Evolutionary conservation across 2,329 filamentous ascomycete genomes (phyloP).

Genomic region (Verticillium albo-atrum): DNA sequence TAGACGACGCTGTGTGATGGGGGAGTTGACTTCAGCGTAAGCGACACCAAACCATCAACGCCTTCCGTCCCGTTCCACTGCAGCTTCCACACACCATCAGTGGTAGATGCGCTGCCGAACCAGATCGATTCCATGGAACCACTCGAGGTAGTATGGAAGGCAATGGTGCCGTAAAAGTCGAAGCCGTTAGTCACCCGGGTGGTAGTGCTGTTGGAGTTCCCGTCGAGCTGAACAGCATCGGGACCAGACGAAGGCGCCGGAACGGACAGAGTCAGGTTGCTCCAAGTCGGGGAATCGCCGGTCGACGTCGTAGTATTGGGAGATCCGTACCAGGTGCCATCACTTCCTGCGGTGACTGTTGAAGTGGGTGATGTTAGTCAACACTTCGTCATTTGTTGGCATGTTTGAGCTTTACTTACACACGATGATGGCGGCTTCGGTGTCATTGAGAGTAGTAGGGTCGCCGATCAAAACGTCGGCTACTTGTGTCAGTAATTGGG

Average conservation of each 20-base stretch:
- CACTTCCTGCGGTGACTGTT: constrained; percentile 9
- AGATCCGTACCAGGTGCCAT: constrained; percentile 13
- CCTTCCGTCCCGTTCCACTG: constrained; percentile 17
- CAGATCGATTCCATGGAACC: constrained; percentile 15
- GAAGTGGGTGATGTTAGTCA: neutral
- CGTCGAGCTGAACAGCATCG: constrained; percentile 15
- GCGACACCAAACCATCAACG: constrained; percentile 5
- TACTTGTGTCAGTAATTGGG: neutral
- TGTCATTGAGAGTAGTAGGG: constrained; percentile 1
- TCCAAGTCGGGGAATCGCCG: constrained; percentile 13
- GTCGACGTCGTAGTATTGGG: constrained; percentile 11
- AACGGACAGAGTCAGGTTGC: constrained; percentile 18
- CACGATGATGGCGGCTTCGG: constrained; percentile 3
- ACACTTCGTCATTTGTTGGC: neutral
- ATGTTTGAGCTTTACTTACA: constrained; percentile 2
- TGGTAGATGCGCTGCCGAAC: constrained; percentile 14
- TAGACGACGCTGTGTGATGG: too few species aligned
- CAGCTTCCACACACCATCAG: constrained; percentile 14
- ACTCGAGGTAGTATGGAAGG: constrained; percentile 10
- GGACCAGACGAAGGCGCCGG: constrained; percentile 12
- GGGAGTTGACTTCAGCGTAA: constrained; percentile 15
- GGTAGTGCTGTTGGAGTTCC: neutral
- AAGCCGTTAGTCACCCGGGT: constrained; percentile 15
- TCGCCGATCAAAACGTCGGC: constrained; percentile 7
- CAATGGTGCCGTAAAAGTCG: constrained; percentile 17